A percentile compares a stretch with the other conserved stretches of the same genome.
phyloP scores from a whole-genome alignment of 164 flowering plant species.

The Sedum album region DNA sequence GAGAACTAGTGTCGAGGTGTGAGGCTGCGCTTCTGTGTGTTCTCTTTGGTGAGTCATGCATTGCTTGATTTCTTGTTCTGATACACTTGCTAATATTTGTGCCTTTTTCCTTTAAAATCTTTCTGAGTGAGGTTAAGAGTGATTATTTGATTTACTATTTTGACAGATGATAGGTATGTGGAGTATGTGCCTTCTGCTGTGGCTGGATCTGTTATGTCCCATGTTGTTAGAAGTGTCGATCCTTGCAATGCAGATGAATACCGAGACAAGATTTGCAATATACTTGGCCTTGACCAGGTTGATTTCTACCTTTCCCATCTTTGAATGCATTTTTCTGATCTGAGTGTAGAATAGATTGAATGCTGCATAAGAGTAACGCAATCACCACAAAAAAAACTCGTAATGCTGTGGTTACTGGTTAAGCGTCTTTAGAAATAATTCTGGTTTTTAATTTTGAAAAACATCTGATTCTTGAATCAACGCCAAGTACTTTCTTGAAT shows the following conservation, averaged over 20 bases:
- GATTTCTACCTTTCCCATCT: background rate
- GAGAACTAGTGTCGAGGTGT: constrained; percentile 2
- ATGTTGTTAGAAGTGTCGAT: constrained; percentile 24
- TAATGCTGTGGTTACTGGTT: too few species aligned
- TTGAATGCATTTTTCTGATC: background rate
- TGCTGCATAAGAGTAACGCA: background rate
- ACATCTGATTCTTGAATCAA: background rate
- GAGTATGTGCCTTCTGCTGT: constrained; percentile 40
- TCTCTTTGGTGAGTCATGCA: constrained; percentile 4
- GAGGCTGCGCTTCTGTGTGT: background rate
- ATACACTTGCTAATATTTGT: too few species aligned
- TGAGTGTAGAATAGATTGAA: background rate
- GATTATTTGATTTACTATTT: background rate
- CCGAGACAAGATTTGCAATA: constrained; percentile 30
- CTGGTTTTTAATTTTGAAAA: too few species aligned
- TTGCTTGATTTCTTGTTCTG: background rate
- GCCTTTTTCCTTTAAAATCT: background rate
- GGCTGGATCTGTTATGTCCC: constrained; percentile 45
- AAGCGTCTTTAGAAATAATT: too few species aligned
- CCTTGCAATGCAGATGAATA: constrained; percentile 25
- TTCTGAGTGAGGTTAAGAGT: background rate
- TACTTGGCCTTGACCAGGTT: constrained; percentile 39
- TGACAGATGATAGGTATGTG: constrained; percentile 11
- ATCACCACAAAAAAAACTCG: too few species aligned
- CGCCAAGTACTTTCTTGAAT: background rate